Base-by-base conservation (phyloP, 108 stramenopile species). In the Cyclotella sp. region DNA sequence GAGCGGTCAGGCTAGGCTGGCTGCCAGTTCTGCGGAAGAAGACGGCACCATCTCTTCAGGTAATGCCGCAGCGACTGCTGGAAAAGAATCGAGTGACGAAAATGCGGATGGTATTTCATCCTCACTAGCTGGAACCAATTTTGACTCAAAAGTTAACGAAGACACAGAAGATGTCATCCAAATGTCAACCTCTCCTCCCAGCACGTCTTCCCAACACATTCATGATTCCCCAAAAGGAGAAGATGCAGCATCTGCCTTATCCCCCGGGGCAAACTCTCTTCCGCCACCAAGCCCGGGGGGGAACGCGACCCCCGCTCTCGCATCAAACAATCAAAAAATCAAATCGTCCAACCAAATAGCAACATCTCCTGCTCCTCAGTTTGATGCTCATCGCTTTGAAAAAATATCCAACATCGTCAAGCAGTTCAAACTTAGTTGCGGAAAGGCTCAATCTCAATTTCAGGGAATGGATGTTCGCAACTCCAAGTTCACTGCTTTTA, bases 401-500 rank as follows among this genome's bases (percentile, higher is more conserved):
- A 98, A 98, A 77, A 98, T 99, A 51, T 94, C 93, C 84, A 99
- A 99, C 73, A 99, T 99, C 88, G 93, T 99, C 81, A 99, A 99
- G 82, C 98, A 99, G 75, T 98, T 99, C 92, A 99, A 99, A 75
- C 89, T 98, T 27, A 86, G 86, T 77, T 98, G 98, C 73, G 93
- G 93, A 67, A 98, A 98, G 85, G 92, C 97, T 2, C 91, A 96
- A 76, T 93, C 95, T 10, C 87, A 95, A 70, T 98, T 99, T 76
- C 94, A 97, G 73, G 97, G 97, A 10, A 98, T 98, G 98, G 88
- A 97, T 76, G 98, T 98, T 24, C 83, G 88, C 22, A 98, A 98
- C 84, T 86, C 88, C 0, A 77, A 83, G 51, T 98, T 99, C 68
- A 84, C 90, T 15, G 97, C 98, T 3, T 95, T 89, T 70, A 97